Evolutionary conservation across 2,329 filamentous ascomycete species (phyloP).

Genomic region (Ophiocordyceps robertsii): DNA sequence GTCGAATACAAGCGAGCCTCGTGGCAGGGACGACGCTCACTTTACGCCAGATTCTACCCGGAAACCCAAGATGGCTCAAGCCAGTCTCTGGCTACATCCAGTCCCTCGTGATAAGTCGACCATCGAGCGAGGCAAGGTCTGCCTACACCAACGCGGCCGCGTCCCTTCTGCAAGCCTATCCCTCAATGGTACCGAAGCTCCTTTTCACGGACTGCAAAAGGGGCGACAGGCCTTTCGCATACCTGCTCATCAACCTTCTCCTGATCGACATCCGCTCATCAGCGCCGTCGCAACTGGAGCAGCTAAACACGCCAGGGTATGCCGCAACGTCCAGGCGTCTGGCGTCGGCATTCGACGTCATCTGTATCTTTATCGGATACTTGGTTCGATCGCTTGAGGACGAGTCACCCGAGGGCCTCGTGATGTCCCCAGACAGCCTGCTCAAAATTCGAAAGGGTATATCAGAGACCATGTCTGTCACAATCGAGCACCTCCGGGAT

Average conservation of each 20-base stretch:
- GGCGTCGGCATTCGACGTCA: conserved; percentile 46
- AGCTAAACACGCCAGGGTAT: conserved; percentile 43
- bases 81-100: conserved; percentile 33
- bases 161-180: conserved; percentile 42
- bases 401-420: conserved; percentile 22
- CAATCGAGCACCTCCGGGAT: conserved; percentile 54
- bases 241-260: conserved; percentile 50
- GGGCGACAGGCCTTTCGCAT: conserved; percentile 41
- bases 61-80: conserved; percentile 39
- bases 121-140: conserved; percentile 38
- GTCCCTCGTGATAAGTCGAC: conserved; percentile 38
- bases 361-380: conserved; percentile 46
- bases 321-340: conserved; percentile 36
- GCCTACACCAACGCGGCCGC: conserved; percentile 48
- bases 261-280: conserved; percentile 53
- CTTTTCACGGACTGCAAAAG: conserved; percentile 36
- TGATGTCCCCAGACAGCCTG: conserved; percentile 43
- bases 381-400: conserved; percentile 42
- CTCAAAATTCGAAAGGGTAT: conserved; percentile 47
- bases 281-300: conserved; percentile 43
- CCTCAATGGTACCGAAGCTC: conserved; percentile 26
- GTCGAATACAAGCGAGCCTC: conserved; percentile 6
- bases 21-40: not conserved
- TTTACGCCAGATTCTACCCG: conserved; percentile 30
- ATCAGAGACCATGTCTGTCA: conserved; percentile 48